These are phyloP conservation scores for Mortierella claussenii DNA, from an alignment of 192 early-diverging fungal genomes.

Conservation along the genomic window DNA sequence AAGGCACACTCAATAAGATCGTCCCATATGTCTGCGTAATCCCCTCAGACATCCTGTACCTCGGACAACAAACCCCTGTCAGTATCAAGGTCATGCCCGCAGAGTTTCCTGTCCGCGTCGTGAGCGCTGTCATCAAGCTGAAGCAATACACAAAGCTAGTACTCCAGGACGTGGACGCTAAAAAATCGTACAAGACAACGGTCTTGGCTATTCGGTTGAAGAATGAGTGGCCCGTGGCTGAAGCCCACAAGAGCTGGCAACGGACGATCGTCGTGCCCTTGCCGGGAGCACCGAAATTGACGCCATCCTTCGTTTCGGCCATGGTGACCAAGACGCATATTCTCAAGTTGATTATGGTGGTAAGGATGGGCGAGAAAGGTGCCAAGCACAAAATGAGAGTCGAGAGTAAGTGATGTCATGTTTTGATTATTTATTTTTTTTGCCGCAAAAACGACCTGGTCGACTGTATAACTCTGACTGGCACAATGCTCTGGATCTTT, in stretches of 20 bases:
- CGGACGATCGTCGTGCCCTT: conserved; percentile 14
- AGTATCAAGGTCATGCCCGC: conserved; percentile 10
- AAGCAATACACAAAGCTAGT: conserved; percentile 37
- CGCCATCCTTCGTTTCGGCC: conserved; percentile 1
- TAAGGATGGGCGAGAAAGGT: conserved; percentile 4
- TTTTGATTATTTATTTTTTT: neutral
- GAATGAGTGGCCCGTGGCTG: conserved; percentile 17
- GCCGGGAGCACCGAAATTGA: conserved; percentile 5
- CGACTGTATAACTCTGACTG: too few species aligned
- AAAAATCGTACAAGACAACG: neutral
- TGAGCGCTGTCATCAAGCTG: conserved; percentile 25
- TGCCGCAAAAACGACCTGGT: too few species aligned
- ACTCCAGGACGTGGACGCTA: neutral
- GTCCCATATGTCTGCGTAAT: conserved; percentile 21
- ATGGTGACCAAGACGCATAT: conserved; percentile 16
- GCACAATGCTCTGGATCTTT: too few species aligned
- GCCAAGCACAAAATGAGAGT: conserved; percentile 10
- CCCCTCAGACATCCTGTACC: conserved; percentile 7
- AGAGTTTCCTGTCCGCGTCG: neutral
- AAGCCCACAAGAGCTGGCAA: conserved; percentile 14
- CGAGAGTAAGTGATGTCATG: conserved; percentile 26
- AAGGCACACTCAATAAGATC: neutral
- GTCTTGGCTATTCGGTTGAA: conserved; percentile 4
- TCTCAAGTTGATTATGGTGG: conserved; percentile 25
- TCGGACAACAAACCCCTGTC: conserved; percentile 21